Evolutionary conservation across 1,284 basidiomycete genomes (phyloP).

Genomic region (Cystobasidiaceae sp.): DNA sequence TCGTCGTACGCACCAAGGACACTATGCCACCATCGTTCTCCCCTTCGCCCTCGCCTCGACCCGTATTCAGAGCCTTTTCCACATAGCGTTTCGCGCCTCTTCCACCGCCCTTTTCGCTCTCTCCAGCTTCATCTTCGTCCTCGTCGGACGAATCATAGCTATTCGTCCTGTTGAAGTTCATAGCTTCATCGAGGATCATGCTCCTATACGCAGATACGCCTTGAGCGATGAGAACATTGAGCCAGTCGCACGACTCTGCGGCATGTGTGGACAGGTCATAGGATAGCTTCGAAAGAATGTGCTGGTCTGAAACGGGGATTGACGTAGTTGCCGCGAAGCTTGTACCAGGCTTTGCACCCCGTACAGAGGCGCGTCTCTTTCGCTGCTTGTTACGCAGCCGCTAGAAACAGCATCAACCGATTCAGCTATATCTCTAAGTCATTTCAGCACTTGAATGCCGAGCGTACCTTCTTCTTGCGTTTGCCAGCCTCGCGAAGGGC

Average conservation of each 20-base stretch:
- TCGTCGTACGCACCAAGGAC: constrained; percentile 39
- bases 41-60: constrained; percentile 9
- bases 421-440: background rate
- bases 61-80: constrained; percentile 39
- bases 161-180: constrained; percentile 8
- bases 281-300: constrained; percentile 50
- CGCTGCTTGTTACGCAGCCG: constrained; percentile 12
- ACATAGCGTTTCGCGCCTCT: constrained; percentile 37
- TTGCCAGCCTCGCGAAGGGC: constrained; percentile 8
- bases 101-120: constrained; percentile 4
- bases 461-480: constrained; percentile 35
- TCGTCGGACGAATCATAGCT: constrained; percentile 1
- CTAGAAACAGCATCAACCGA: background rate
- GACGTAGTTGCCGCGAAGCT: constrained; percentile 38
- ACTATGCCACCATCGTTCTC: constrained; percentile 36
- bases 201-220: constrained; percentile 47
- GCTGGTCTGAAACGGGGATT: constrained; percentile 45
- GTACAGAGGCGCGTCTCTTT: constrained; percentile 15
- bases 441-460: constrained; percentile 16
- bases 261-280: constrained; percentile 55
- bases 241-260: constrained; percentile 54
- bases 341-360: constrained; percentile 43
- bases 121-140: background rate
- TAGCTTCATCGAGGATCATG: constrained; percentile 33
- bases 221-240: constrained; percentile 56